Evolutionary conservation across 2,329 filamentous ascomycete species (phyloP), one percentile per base, ranked within the genome.

Genomic region (Colletotrichum neosansevieriae): DNA sequence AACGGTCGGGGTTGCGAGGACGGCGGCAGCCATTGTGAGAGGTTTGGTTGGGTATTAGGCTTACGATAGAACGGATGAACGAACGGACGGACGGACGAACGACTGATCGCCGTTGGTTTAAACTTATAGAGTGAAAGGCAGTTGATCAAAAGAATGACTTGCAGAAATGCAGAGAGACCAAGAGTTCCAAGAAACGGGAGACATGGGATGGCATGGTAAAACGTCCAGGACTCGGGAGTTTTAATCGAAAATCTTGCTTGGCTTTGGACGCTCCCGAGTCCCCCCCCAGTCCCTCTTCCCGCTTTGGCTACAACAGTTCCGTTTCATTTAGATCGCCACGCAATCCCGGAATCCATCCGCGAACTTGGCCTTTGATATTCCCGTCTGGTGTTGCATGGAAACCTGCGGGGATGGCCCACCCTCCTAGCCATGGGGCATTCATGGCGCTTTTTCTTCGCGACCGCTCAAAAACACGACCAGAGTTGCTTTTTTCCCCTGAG

Each of bases 141-240:
- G 63, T 50, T 56, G 58, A 57, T 56, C 42, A 62, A 66, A 50
- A 34, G 63, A 66, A 38, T 49, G 63, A 58, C 53, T 44, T 34
- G 42, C 58, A 49, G 34, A 19, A 58, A 34, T 12, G 21, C 42
- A 34, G 63, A 62, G 29, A 34, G 58, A 54, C 24, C 58, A 49
- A 44, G 40, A 56, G 32, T 36, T 12, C 36, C n/a, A 21, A 62
- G 17, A 44, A 32, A 56, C 42, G 40, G 32, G 7, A 36, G 12
- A 24, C 63, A 45, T 44, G 32, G 40, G 4, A 24, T 34, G 34
- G 36, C 47, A 50, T 47, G 57, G 57, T 34, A 53, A 65, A 45
- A 45, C 19, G 53, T 13, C 9, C 63, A 56, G 40, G 49, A 62
- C 3, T n/a, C n/a, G n/a, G n/a, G n/a, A n/a, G 49, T 66, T 62